These are phyloP conservation scores for Blastocystis hominis DNA, from an alignment of 352 stramenopile genomes.

Conservation along the genomic window DNA sequence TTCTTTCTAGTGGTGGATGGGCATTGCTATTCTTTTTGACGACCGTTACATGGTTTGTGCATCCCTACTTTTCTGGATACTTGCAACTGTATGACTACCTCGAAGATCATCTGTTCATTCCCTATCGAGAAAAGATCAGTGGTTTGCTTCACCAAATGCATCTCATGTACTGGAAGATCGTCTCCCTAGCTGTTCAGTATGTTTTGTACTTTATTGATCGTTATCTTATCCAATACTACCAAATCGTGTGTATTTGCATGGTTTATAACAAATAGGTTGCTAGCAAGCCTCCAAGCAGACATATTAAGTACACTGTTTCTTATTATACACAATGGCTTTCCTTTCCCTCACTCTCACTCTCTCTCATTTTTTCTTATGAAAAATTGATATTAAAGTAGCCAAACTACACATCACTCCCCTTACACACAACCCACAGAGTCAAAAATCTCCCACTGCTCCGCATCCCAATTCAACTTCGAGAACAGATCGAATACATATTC, in stretches of 20 bases:
- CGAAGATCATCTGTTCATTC: background rate
- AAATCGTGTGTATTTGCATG: background rate
- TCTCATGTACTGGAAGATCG: background rate
- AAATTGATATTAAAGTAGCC: background rate
- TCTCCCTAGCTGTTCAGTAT: background rate
- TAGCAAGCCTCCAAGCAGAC: background rate
- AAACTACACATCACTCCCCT: background rate
- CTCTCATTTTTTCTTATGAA: background rate
- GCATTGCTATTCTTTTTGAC: background rate
- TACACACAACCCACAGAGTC: background rate
- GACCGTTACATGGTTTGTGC: background rate
- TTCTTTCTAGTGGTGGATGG: background rate
- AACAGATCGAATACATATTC: constrained; percentile 24
- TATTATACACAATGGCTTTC: background rate
- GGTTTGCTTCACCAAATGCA: background rate
- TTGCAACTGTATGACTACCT: background rate
- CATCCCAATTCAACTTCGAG: background rate
- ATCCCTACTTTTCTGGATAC: background rate
- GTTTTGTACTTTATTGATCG: background rate
- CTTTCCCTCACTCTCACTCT: too few relatives aligned
- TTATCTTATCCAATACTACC: background rate
- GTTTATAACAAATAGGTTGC: background rate
- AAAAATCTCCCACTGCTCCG: background rate
- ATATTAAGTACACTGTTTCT: background rate
- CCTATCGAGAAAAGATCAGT: background rate